Evolutionary conservation across 108 stramenopile species (phyloP).

Genomic region (Cylindrotheca closterium): DNA sequence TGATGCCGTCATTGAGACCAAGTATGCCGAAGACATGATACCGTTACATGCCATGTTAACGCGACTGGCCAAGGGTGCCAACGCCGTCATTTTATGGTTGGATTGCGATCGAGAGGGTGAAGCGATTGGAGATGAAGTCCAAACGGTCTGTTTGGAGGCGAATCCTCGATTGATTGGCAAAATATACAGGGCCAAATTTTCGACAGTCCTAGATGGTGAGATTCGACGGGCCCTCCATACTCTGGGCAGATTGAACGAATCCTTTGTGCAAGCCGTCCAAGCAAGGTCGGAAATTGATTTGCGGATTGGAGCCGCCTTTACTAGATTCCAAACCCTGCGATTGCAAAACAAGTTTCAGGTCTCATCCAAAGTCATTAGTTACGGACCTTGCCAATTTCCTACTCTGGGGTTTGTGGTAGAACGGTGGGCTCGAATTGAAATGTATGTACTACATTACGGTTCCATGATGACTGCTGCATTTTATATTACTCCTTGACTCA

Average conservation of each 20-base stretch:
- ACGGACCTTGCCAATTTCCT: slow-evolving; percentile 99
- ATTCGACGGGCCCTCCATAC: slow-evolving; percentile 78
- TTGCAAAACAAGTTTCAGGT: slow-evolving; percentile 89
- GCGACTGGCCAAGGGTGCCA: slow-evolving; percentile 35
- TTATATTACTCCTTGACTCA: too few relatives aligned
- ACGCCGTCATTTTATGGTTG: slow-evolving; percentile 94
- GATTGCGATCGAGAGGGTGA: slow-evolving; percentile 99
- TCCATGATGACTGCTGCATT: too few relatives aligned
- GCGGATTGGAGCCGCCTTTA: slow-evolving; percentile 95
- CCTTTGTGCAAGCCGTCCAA: slow-evolving; percentile 85
- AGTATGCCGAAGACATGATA: slow-evolving; percentile 73
- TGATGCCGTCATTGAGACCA: slow-evolving; percentile 73
- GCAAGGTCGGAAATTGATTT: slow-evolving; percentile 93
- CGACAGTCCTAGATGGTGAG: slow-evolving; percentile 86
- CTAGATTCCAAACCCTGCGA: slow-evolving; percentile 95
- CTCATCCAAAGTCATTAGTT: slow-evolving; percentile 74
- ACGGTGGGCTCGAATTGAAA: slow-evolving; percentile 91
- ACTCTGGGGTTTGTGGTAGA: slow-evolving; percentile 99
- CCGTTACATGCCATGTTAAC: slow-evolving; percentile 68
- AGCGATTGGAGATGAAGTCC: slow-evolving; percentile 93
- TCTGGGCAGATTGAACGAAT: slow-evolving; percentile 71
- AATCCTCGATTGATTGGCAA: slow-evolving; percentile 51
- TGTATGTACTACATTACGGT: too few relatives aligned
- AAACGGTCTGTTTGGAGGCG: slow-evolving; percentile 63
- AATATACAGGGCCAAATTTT: slow-evolving; percentile 90